Percentiles rank a stretch among this genome's conserved stretches.
phyloP scores from a whole-genome alignment of 805 yeast species.

The Candida corydali region DNA sequence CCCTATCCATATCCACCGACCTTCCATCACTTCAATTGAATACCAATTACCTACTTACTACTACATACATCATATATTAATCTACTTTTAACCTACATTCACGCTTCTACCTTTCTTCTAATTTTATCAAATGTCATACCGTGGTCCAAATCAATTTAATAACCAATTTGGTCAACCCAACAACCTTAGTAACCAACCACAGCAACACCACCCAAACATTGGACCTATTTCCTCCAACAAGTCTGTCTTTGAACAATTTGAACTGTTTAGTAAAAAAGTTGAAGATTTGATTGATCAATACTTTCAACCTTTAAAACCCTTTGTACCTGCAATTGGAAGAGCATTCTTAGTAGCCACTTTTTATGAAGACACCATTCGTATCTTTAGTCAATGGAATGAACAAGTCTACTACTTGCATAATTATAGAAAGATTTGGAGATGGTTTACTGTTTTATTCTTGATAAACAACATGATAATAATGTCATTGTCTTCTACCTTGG shows the following conservation, averaged over 20 bases:
- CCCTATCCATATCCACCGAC: too few relatives aligned
- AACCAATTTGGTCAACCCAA: constrained; percentile 25
- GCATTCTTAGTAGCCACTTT: constrained; percentile 91
- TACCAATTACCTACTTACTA: too few relatives aligned
- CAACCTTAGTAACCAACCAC: constrained; percentile 7
- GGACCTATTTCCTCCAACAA: constrained; percentile 29
- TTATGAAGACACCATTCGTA: constrained; percentile 82
- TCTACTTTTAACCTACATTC: too few relatives aligned
- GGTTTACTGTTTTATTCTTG: constrained; percentile 73
- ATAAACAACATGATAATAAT: constrained; percentile 60
- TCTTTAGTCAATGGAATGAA: constrained; percentile 83
- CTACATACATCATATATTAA: too few relatives aligned
- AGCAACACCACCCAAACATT: constrained; percentile 17
- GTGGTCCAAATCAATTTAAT: constrained; percentile 42
- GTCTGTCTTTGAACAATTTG: constrained; percentile 39
- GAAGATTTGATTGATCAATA: constrained; percentile 53
- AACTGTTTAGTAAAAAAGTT: constrained; percentile 46
- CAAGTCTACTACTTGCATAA: constrained; percentile 82
- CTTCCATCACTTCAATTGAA: too few relatives aligned
- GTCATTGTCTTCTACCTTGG: constrained; percentile 67
- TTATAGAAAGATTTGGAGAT: constrained; percentile 73
- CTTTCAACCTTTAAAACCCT: constrained; percentile 56
- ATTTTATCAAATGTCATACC: constrained; percentile 42
- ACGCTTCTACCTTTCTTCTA: too few relatives aligned
- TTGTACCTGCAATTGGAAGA: constrained; percentile 84